A percentile compares a stretch with the other conserved stretches of the same genome.
Conservation (phyloP, 352 stramenopile genomes). For the Aphanomyces stellatus region DNA sequence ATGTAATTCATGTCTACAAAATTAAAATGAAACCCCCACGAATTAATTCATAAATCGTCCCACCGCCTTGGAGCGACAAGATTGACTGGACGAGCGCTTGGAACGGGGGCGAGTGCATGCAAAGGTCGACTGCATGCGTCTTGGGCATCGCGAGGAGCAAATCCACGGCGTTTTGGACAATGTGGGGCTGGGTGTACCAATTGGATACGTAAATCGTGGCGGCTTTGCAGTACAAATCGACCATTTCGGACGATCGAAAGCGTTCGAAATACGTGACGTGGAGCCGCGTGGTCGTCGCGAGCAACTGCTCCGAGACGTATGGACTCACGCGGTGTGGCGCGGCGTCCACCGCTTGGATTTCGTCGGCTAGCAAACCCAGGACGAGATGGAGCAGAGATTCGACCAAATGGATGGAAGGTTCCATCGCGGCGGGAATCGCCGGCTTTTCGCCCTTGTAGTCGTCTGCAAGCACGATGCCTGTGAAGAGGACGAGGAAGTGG, state of each 20-base stretch:
- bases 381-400: slow-evolving; percentile 57
- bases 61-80: background rate
- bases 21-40: too few relatives aligned
- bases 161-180: slow-evolving; percentile 78
- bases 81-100: slow-evolving; percentile 60
- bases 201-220: slow-evolving; percentile 61
- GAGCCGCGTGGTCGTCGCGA: slow-evolving; percentile 60
- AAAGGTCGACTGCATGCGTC: slow-evolving; percentile 45
- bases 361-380: slow-evolving; percentile 11
- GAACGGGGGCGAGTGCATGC: slow-evolving; percentile 46
- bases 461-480: slow-evolving; percentile 64
- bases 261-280: slow-evolving; percentile 72
- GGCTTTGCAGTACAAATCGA: slow-evolving; percentile 65
- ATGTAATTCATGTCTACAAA: background rate
- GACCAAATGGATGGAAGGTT: slow-evolving; percentile 20
- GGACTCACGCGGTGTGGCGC: slow-evolving; percentile 56
- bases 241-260: slow-evolving; percentile 55
- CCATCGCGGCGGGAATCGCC: slow-evolving; percentile 31
- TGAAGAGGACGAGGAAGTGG: slow-evolving; percentile 73
- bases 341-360: slow-evolving; percentile 44
- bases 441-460: slow-evolving; percentile 69
- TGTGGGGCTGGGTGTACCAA: slow-evolving; percentile 71
- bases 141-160: slow-evolving; percentile 63
- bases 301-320: slow-evolving; percentile 70
- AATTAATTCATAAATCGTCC: background rate